These are phyloP conservation scores for Cryptococcus sp. DNA, from an alignment of 1,284 basidiomycete species.

Conservation along the genomic window DNA sequence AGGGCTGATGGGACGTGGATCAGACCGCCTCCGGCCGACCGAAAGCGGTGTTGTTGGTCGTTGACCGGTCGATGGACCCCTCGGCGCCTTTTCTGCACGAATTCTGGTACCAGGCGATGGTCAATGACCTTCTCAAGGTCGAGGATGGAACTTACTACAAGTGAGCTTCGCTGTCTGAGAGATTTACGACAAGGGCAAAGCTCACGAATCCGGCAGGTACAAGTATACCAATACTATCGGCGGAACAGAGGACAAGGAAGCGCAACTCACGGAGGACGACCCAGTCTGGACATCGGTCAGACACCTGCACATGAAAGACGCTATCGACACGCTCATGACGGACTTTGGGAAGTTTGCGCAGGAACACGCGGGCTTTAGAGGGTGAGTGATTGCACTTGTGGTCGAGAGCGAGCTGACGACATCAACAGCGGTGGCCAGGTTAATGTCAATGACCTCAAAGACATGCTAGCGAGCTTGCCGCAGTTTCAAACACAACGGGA, in stretches of 20 bases:
- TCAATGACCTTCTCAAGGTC: conserved; percentile 87
- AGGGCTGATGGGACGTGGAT: conserved; percentile 3
- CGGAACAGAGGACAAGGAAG: conserved; percentile 81
- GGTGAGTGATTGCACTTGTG: conserved; percentile 40
- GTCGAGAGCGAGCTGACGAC: conserved; percentile 12
- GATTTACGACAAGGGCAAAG: neutral
- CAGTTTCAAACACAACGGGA: conserved; percentile 96
- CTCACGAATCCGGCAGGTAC: conserved; percentile 60
- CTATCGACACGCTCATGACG: conserved; percentile 90
- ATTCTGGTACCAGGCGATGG: conserved; percentile 99
- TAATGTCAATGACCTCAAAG: conserved; percentile 95
- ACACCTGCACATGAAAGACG: conserved; percentile 98
- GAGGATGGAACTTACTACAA: conserved; percentile 82
- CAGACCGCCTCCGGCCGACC: conserved; percentile 55
- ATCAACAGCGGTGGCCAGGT: conserved; percentile 63
- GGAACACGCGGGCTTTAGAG: conserved; percentile 87
- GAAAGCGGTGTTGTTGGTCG: conserved; percentile 83
- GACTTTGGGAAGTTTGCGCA: conserved; percentile 93
- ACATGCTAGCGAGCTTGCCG: conserved; percentile 93
- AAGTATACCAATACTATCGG: conserved; percentile 80
- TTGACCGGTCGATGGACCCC: conserved; percentile 93
- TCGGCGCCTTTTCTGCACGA: conserved; percentile 90
- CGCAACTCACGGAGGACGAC: conserved; percentile 80
- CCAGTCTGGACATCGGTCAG: conserved; percentile 88
- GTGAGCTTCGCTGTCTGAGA: conserved; percentile 57